Evolutionary conservation across 768 basidiomycete genomes (phyloP), one percentile per base, ranked within the genome.

Genomic region (Tylopilus rubrobrunneus): DNA sequence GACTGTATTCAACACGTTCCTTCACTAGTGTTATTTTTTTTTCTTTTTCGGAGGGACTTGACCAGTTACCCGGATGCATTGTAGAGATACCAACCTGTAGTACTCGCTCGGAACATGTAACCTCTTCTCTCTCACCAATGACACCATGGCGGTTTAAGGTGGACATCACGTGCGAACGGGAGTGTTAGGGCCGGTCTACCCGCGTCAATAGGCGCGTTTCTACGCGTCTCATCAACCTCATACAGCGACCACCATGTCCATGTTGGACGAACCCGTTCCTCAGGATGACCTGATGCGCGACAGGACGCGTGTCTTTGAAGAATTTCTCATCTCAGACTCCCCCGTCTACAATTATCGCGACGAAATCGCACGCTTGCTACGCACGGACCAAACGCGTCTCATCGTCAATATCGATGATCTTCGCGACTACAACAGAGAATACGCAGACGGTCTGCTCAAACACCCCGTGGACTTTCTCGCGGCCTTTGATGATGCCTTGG

Each of bases 391-490:
- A 66, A 86, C 90, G 65, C 85, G 97, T 69, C 85, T 98, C 64
- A 85, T 95, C 62, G 84, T 99, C 69, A 98, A 97, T 71, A 81
- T 98, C 62, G 95, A 98, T 71, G 93, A 98, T 74, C 74, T 98
- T 63, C 87, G 96, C 73, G 92, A 92, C 72, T 91, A 92, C 70
- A 84, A 90, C 69, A 84, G 94, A 66, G 86, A 91, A 57, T 89
- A 84, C 52, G 86, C 91, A 6, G 87, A 93, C 62, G 92, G 94
- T 0, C 78, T 98, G 25, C 79, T 99, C 51, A 92, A 91, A 67
- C 83, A 92, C 36, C 97, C 97, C 1, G 81, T 84, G 9, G 87
- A 90, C 25, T 96, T 82, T 67, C 78, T 95, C 19, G 88, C 92
- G 19, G 94, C 96, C 4, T 87, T 97, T 56, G 94, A 99, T 52